Base-by-base conservation (phyloP, 2,329 filamentous ascomycete species). In the Hyphodiscus sp. region DNA sequence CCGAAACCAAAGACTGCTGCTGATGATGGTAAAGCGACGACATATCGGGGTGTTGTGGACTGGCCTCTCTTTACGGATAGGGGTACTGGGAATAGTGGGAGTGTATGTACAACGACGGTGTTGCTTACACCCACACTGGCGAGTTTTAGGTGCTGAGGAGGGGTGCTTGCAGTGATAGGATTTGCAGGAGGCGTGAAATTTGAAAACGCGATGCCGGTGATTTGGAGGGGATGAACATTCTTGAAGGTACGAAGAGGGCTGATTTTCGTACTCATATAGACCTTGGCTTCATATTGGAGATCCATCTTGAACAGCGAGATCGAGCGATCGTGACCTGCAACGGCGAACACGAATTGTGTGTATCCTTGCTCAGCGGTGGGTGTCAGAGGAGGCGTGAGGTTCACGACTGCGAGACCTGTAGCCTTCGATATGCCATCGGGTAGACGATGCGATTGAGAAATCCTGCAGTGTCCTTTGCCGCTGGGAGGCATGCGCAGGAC, bases 251-350 rank as follows among this genome's bases (percentile, higher is more conserved):
- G 68, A 55, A 85, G 73, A 1, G 77, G 74, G 55, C 77, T 70
- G 41, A 85, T 72, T 55, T 79, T 73, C 52, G 72, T 65, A 44
- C 84, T 69, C 38, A 84, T 68, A 42, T 77, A 74, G 46, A 81
- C 68, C 9, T 69, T 68, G 20, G 68, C 68, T 30, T 74, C 68
- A 18, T 70, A 67, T 54, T 74, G 74, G 66, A 89, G 87, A 59
- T 95, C 87, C 54, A 95, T 73, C 0, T 89, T 91, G 69, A 85
- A 87, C 26, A 96, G 73, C 5, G 81, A 82, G 59, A 96, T 85
- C 11, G 89, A 90, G 56, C 84, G 83, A 68, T 95, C 88, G 62
- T 87, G 86, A 9, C 86, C 86, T 2, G 88, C 87, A 15, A 95
- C 82, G 7, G 91, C 91, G 60, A 96, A 78, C 46, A 87, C 80